A percentile compares a stretch with the other conserved stretches of the same genome.
Evolutionary conservation across 495 filamentous ascomycete genomes (phyloP).

Genomic region (Physcia stellaris): DNA sequence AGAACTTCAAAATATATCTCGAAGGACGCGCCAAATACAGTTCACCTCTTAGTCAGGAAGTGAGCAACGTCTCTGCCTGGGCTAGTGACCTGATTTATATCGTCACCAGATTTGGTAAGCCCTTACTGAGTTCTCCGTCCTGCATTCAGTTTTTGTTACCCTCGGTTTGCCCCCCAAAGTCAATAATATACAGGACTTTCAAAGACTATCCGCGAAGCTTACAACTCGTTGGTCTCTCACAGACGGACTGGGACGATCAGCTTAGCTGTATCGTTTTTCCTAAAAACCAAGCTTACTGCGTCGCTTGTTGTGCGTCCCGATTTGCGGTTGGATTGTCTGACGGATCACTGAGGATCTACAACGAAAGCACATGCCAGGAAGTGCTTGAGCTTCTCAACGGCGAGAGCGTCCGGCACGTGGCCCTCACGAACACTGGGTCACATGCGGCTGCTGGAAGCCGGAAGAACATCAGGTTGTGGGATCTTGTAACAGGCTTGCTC

Average conservation of each 20-base stretch:
- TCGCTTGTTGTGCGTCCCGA: constrained; percentile 9
- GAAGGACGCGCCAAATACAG: constrained; percentile 11
- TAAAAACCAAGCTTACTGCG: constrained; percentile 12
- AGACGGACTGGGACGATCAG: constrained; percentile 22
- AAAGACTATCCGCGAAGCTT: constrained; percentile 8
- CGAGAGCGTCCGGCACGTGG: constrained; percentile 12
- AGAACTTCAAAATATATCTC: constrained; percentile 20
- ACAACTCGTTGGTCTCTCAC: constrained; percentile 12
- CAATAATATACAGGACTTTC: constrained; percentile 17
- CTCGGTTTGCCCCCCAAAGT: constrained; percentile 23
- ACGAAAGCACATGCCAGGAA: constrained; percentile 13
- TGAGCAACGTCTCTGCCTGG: constrained; percentile 15
- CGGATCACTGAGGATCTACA: constrained; percentile 5
- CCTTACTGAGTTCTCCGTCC: constrained; percentile 14
- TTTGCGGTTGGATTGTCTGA: constrained; percentile 8
- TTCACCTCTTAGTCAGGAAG: constrained; percentile 12
- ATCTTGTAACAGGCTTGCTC: constrained; percentile 2
- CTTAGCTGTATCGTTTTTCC: constrained; percentile 16
- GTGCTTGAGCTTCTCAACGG: constrained; percentile 16
- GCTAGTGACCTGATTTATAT: constrained; percentile 19
- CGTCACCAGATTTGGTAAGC: constrained; percentile 16
- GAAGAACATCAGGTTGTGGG: constrained; percentile 7
- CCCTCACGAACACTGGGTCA: constrained; percentile 5
- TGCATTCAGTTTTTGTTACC: constrained; percentile 22
- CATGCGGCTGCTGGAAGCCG: constrained; percentile 6